Evolutionary conservation across 2,329 filamentous ascomycete genomes (phyloP), one percentile per base, ranked within the genome.

Genomic region (Penicillium sp.): DNA sequence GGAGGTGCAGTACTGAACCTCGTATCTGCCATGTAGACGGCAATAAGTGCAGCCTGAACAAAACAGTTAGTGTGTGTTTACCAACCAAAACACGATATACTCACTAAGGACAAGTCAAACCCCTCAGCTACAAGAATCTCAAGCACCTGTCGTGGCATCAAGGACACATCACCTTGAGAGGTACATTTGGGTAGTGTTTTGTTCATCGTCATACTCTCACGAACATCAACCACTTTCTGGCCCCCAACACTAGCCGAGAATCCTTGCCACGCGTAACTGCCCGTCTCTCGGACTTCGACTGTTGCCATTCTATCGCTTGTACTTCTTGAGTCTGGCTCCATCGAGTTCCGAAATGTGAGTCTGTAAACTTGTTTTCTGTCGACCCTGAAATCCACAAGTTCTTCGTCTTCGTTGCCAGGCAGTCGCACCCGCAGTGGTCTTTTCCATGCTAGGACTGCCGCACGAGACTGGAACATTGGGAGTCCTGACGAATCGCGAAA

Each of bases 281-380:
- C 10, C 2, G 33, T 40, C 4, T 39, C 39, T 34, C 45, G 49
- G 16, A 63, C 29, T 44, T 64, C 58, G 34, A 68, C n/a, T 0
- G 58, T 62, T 2, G 65, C 53, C 21, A 60, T 60, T 27, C 57
- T 59, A 16, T 68, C 65, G 15, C 59, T 58, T 4, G 62, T 57
- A 1, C 29, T 47, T 45, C 64, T 66, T 4, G 46, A 43, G 5
- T 63, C 60, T 5, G 44, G 47, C 4, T 63, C 65, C 11, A 60
- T 65, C 6, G 58, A 60, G 47, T 70, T 69, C 33, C 64, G 62
- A 50, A 70, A 68, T 8, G 61, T 60, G 23, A 70, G 68, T 8
- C 34, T 33, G 44, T 51, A 19, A 50, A 57, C 43, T 5, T 46
- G 53, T 27, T 23, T 57, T 48, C 31, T 48, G 31, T 15, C 47